These are phyloP conservation scores for Sclerotiophoma versabilis DNA, from an alignment of 2,329 filamentous ascomycete species.

Conservation along the genomic window DNA sequence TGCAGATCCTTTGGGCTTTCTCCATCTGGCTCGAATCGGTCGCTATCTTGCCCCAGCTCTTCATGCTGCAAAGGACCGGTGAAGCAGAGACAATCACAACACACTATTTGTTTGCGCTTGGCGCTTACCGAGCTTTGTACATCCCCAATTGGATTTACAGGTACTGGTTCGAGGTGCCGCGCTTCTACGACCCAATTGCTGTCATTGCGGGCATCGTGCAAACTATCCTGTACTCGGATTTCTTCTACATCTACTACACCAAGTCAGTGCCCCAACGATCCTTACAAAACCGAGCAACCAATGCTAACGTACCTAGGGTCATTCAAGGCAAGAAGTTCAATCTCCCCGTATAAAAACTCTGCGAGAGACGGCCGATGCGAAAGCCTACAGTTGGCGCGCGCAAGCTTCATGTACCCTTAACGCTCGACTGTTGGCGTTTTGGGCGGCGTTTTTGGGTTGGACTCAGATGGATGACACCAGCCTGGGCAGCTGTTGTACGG, in stretches of 20 bases:
- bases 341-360: constrained; percentile 54
- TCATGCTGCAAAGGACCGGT: constrained; percentile 96
- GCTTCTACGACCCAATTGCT: constrained; percentile 83
- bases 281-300: background rate
- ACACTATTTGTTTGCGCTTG: constrained; percentile 94
- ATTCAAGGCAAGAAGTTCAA: constrained; percentile 63
- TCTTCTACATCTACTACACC: constrained; percentile 99
- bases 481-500: constrained; percentile 6
- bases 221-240: constrained; percentile 96
- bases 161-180: constrained; percentile 73
- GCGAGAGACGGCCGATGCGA: constrained; percentile 3
- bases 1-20: constrained; percentile 91
- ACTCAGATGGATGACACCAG: background rate
- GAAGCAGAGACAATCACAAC: constrained; percentile 99
- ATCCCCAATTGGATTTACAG: constrained; percentile 99
- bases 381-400: constrained; percentile 7
- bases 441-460: constrained; percentile 1
- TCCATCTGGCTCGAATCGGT: constrained; percentile 98
- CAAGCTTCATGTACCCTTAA: constrained; percentile 21
- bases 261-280: constrained; percentile 64
- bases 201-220: constrained; percentile 90
- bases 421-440: constrained; percentile 13
- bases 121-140: constrained; percentile 89
- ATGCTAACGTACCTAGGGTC: constrained; percentile 49
- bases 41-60: constrained; percentile 94